Evolutionary conservation across 2,329 filamentous ascomycete genomes (phyloP).

Genomic region (Beauveria brongniartii): DNA sequence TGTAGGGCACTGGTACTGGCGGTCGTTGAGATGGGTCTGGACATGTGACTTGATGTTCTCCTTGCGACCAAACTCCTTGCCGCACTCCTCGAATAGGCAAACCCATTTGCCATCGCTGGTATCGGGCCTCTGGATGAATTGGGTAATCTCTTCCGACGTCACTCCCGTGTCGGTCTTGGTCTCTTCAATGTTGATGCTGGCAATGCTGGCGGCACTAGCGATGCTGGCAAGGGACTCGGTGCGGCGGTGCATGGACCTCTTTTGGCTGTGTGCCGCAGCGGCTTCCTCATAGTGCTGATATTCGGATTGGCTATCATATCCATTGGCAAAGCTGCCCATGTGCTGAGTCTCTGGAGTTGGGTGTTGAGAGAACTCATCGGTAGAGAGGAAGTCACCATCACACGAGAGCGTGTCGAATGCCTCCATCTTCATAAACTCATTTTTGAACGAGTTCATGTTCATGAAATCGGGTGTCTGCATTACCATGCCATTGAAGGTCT

Average conservation of each 20-base stretch:
- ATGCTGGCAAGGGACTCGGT: constrained; percentile 53
- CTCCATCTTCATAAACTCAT: constrained; percentile 35
- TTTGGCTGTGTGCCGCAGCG: constrained; percentile 15
- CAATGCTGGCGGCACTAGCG: constrained; percentile 50
- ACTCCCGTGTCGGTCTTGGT: constrained; percentile 73
- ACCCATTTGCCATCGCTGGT: constrained; percentile 69
- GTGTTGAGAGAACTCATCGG: constrained; percentile 38
- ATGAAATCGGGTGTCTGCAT: constrained; percentile 51
- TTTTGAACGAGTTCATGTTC: constrained; percentile 40
- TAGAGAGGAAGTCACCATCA: constrained; percentile 31
- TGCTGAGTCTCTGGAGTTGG: constrained; percentile 45
- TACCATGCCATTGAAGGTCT: constrained; percentile 38
- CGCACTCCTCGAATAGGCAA: constrained; percentile 69
- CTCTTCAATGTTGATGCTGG: constrained; percentile 56
- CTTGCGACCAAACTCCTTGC: constrained; percentile 89
- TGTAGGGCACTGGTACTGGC: constrained; percentile 87
- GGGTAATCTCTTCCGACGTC: constrained; percentile 73
- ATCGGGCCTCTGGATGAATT: constrained; percentile 66
- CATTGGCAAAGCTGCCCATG: constrained; percentile 32
- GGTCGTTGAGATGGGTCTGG: constrained; percentile 93
- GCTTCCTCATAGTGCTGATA: constrained; percentile 17
- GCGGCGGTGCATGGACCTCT: constrained; percentile 38
- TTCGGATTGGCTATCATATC: constrained; percentile 37
- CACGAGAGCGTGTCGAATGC: constrained; percentile 26
- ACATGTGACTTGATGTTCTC: constrained; percentile 99